phyloP scores from a whole-genome alignment of 345 rosid species.

The Camelina hispida region DNA sequence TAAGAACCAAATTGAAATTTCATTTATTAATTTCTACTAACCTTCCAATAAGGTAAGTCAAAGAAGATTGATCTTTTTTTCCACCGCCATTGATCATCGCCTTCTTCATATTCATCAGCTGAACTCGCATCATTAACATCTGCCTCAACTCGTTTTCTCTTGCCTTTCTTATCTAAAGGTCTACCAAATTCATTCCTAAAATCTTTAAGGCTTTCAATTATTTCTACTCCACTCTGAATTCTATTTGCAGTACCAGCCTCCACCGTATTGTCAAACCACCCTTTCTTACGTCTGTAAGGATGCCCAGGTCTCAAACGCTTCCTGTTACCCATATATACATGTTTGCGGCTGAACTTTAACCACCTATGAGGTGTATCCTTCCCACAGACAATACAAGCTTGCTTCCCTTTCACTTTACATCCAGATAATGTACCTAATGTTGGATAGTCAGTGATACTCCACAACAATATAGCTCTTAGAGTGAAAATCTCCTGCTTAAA shows the following conservation, averaged over 20 bases:
- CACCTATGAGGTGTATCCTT: not conserved
- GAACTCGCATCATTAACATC: too few species aligned
- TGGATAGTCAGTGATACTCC: conserved; percentile 6
- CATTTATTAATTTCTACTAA: too few species aligned
- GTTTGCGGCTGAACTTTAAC: not conserved
- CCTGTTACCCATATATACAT: not conserved
- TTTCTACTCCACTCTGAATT: not conserved
- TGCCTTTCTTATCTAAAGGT: too few species aligned
- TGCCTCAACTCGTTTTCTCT: too few species aligned
- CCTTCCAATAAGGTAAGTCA: too few species aligned
- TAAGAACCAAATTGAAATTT: too few species aligned
- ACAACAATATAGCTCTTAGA: not conserved
- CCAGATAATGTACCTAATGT: not conserved
- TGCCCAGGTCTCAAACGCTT: not conserved
- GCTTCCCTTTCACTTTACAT: not conserved
- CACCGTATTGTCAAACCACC: not conserved
- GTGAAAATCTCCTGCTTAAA: not conserved
- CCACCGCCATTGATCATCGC: too few species aligned
- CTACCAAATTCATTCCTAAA: too few species aligned
- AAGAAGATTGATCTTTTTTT: too few species aligned
- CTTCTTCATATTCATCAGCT: too few species aligned
- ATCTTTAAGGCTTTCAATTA: not conserved
- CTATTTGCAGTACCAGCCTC: not conserved
- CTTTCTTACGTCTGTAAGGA: not conserved
- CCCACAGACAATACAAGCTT: not conserved